Percentiles rank a stretch among this genome's conserved stretches.
Conservation (phyloP, 140 eudicot species). For the Oenanthe javanica region DNA sequence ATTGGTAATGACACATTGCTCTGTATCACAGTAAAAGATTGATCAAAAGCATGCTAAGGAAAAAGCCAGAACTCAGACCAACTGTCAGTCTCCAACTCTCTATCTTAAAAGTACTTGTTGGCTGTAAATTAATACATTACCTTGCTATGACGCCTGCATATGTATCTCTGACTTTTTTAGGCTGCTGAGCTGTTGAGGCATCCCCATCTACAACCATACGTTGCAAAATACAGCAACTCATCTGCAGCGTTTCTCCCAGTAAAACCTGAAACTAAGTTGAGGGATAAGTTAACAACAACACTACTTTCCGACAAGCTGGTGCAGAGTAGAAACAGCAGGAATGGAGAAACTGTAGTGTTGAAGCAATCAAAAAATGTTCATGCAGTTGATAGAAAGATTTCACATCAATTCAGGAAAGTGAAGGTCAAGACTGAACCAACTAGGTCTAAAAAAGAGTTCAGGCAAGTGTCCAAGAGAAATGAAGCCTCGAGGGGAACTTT, state of each 20-base stretch:
- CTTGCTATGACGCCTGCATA: neutral
- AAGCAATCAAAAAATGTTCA: slow-evolving; percentile 28
- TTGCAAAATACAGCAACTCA: slow-evolving; percentile 54
- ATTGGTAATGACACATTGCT: neutral
- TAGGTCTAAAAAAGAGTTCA: slow-evolving; percentile 60
- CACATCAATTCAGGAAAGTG: neutral
- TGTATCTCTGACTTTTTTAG: slow-evolving; percentile 19
- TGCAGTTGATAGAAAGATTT: slow-evolving; percentile 20
- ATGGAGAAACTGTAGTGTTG: slow-evolving; percentile 28
- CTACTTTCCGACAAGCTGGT: neutral
- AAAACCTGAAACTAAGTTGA: slow-evolving; percentile 60
- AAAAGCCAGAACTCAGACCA: slow-evolving; percentile 91
- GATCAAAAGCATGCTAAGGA: slow-evolving; percentile 84
- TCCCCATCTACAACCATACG: slow-evolving; percentile 78
- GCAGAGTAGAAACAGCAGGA: slow-evolving; percentile 23
- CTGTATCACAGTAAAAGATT: slow-evolving; percentile 63
- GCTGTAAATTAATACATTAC: too few relatives aligned
- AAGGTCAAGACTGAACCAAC: slow-evolving; percentile 72
- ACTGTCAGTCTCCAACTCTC: slow-evolving; percentile 57
- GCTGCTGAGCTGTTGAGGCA: slow-evolving; percentile 91
- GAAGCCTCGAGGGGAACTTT: neutral
- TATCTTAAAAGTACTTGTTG: slow-evolving; percentile 2
- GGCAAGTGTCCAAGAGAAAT: slow-evolving; percentile 34
- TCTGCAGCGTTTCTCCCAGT: slow-evolving; percentile 75
- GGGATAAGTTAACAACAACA: slow-evolving; percentile 28